Conservation (phyloP, 2,329 filamentous ascomycete genomes). For the Basipetospora sp. region DNA sequence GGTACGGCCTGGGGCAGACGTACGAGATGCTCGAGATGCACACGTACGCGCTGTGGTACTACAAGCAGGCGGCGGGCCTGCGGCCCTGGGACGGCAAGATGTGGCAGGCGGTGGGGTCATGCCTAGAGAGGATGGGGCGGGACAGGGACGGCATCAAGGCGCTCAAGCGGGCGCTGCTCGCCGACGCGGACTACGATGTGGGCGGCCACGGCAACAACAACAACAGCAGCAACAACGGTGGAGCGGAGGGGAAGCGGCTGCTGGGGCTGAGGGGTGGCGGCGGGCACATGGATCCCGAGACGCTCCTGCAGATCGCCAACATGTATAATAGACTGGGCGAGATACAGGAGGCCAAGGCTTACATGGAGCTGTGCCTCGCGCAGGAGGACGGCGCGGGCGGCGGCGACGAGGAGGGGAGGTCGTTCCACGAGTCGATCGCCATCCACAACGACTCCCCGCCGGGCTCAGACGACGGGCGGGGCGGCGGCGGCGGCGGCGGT, state of each 20-base stretch:
- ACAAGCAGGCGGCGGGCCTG: conserved; percentile 83
- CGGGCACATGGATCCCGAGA: conserved; percentile 69
- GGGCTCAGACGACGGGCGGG: conserved; percentile 24
- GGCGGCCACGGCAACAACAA: too few species aligned
- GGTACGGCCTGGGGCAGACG: conserved; percentile 93
- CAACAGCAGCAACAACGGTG: conserved; percentile 40
- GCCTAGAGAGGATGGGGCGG: conserved; percentile 77
- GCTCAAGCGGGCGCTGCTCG: conserved; percentile 78
- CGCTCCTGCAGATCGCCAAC: conserved; percentile 73
- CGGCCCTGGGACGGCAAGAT: conserved; percentile 96
- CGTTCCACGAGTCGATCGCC: conserved; percentile 34
- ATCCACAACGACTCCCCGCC: conserved; percentile 40
- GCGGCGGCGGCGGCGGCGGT: conserved; percentile 16
- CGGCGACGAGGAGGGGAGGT: conserved; percentile 25
- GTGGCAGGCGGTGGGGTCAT: conserved; percentile 93
- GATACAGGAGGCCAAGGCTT: conserved; percentile 66
- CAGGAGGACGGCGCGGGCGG: conserved; percentile 66
- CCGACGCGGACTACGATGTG: conserved; percentile 70
- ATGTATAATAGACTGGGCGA: conserved; percentile 75
- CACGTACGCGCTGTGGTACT: conserved; percentile 93
- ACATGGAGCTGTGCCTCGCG: conserved; percentile 90
- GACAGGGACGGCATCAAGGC: conserved; percentile 86
- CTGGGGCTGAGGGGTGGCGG: conserved; percentile 35
- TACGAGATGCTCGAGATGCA: conserved; percentile 98
- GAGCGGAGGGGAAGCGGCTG: conserved; percentile 27